A percentile compares a stretch with the other conserved stretches of the same genome.
Conservation (phyloP, 352 stramenopile species). For the Pythium oligandrum region DNA sequence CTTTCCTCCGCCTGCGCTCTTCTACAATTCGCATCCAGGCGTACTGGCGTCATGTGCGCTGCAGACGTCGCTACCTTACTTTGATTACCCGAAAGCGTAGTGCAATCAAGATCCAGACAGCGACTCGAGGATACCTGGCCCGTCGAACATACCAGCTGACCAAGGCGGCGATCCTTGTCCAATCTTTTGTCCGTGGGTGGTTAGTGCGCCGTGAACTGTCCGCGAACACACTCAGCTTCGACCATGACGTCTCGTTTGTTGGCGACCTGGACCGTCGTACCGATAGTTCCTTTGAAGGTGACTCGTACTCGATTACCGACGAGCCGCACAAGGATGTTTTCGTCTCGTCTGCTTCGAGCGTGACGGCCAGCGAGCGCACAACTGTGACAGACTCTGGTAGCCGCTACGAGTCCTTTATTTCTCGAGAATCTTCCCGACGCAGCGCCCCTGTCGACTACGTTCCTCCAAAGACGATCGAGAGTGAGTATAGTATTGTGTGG, state of each 20-base stretch:
- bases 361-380: constrained; percentile 54
- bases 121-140: constrained; percentile 36
- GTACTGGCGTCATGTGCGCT: constrained; percentile 43
- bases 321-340: constrained; percentile 9
- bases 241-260: constrained; percentile 72
- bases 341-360: constrained; percentile 11
- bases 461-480: constrained; percentile 56
- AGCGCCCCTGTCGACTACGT: constrained; percentile 47
- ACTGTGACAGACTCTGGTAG: constrained; percentile 31
- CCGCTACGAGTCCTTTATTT: constrained; percentile 38
- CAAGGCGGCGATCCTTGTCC: constrained; percentile 51
- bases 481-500: constrained; percentile 88
- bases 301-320: constrained; percentile 30
- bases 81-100: constrained; percentile 33
- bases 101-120: constrained; percentile 48
- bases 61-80: constrained; percentile 36
- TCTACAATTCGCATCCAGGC: constrained; percentile 51
- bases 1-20: constrained; percentile 45
- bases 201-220: constrained; percentile 73
- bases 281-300: constrained; percentile 38
- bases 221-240: constrained; percentile 75
- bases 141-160: constrained; percentile 36
- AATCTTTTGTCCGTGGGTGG: constrained; percentile 80
- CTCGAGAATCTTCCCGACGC: constrained; percentile 52
- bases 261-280: constrained; percentile 49